A percentile compares a stretch with the other conserved stretches of the same genome.
Conservation (phyloP, 305 asterid species). For the Solanum hybrid region DNA sequence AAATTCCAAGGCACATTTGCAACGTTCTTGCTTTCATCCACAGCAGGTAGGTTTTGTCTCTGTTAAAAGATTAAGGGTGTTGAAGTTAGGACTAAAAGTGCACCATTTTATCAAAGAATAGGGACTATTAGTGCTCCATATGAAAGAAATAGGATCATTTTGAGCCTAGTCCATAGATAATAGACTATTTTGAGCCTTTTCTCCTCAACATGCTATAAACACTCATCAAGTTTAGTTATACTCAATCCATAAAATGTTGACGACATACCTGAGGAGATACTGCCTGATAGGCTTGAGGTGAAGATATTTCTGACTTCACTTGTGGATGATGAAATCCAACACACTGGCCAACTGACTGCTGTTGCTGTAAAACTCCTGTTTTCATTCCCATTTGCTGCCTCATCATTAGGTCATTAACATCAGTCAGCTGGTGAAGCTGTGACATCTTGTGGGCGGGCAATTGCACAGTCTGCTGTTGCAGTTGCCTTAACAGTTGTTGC, state of each 20-base stretch:
- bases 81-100: background rate
- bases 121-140: background rate
- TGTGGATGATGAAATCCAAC: background rate
- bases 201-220: background rate
- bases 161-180: background rate
- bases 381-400: background rate
- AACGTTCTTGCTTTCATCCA: background rate
- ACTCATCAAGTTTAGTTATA: background rate
- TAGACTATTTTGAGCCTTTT: background rate
- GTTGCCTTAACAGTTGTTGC: conserved; percentile 18
- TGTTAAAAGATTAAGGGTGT: background rate
- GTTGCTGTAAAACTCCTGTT: background rate
- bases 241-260: background rate
- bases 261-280: background rate
- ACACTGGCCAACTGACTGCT: background rate
- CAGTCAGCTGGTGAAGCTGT: background rate
- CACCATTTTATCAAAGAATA: background rate
- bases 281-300: background rate
- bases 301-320: background rate
- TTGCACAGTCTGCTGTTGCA: conserved; percentile 25
- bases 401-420: background rate
- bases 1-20: background rate
- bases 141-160: background rate
- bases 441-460: background rate
- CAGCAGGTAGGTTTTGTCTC: background rate